Conservation (phyloP, 164 flowering plant species). For the Pachysandra terminalis region DNA sequence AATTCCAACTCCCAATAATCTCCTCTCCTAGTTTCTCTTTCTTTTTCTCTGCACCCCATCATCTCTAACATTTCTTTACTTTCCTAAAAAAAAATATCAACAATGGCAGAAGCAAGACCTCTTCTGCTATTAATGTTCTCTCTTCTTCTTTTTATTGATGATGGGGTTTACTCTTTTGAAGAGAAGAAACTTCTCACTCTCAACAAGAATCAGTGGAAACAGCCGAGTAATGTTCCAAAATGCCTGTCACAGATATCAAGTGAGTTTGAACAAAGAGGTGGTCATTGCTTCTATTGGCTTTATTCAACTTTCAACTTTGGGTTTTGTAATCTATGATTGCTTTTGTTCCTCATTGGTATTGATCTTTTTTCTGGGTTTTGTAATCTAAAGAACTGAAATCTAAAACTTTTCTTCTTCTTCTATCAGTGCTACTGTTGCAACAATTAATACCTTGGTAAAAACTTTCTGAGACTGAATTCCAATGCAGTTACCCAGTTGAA, state of each 20-base stretch:
- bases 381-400: too few relatives aligned
- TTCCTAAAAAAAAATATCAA: slow-evolving; percentile 9
- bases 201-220: slow-evolving; percentile 31
- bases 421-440: too few relatives aligned
- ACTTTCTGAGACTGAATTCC: neutral
- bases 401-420: too few relatives aligned
- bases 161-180: slow-evolving; percentile 24
- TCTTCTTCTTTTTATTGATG: slow-evolving; percentile 14
- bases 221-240: slow-evolving; percentile 12
- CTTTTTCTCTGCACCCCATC: slow-evolving; percentile 15
- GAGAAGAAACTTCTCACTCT: slow-evolving; percentile 37
- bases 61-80: slow-evolving; percentile 1
- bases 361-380: too few relatives aligned
- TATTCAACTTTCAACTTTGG: slow-evolving; percentile 12
- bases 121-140: slow-evolving; percentile 19
- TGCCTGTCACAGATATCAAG: slow-evolving; percentile 60
- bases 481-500: neutral
- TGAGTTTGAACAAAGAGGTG: slow-evolving; percentile 25
- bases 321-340: slow-evolving; percentile 9
- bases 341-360: slow-evolving; percentile 10
- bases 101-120: slow-evolving; percentile 27
- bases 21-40: slow-evolving; percentile 17
- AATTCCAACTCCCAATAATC: slow-evolving; percentile 55
- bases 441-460: too few relatives aligned
- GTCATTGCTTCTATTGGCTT: too few relatives aligned